A percentile compares a stretch with the other conserved stretches of the same genome.
phyloP scores from a whole-genome alignment of 2,329 filamentous ascomycete species.

The Penicillium sclerotigenum region DNA sequence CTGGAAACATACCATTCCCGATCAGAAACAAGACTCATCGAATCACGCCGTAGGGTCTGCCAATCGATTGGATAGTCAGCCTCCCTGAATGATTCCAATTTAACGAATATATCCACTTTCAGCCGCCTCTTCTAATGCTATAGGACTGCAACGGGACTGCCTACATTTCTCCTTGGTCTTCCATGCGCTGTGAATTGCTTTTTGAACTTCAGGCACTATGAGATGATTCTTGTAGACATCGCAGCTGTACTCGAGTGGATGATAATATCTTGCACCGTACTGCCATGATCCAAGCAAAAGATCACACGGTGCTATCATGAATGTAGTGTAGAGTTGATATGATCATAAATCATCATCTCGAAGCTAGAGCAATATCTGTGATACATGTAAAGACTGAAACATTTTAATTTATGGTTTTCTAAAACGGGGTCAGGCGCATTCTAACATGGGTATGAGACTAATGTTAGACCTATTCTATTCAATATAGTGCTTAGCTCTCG shows the following conservation, averaged over 20 bases:
- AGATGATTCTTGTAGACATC: slow-evolving; percentile 4
- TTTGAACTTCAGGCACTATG: background rate
- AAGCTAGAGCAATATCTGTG: too few relatives aligned
- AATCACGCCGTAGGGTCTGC: background rate
- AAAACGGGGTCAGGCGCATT: too few relatives aligned
- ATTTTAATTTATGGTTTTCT: too few relatives aligned
- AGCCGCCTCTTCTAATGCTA: background rate
- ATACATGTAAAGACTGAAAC: too few relatives aligned
- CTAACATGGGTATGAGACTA: too few relatives aligned
- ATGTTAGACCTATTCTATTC: too few relatives aligned
- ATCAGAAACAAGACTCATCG: background rate
- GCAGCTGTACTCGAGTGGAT: background rate
- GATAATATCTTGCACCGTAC: accelerated
- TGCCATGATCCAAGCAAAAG: background rate
- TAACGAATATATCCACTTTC: background rate
- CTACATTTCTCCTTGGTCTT: background rate
- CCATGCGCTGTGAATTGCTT: background rate
- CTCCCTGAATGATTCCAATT: background rate
- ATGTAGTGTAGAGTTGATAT: background rate
- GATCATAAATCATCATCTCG: too few relatives aligned
- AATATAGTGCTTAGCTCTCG: too few relatives aligned
- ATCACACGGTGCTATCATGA: too few relatives aligned
- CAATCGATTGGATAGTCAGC: background rate
- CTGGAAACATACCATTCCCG: background rate
- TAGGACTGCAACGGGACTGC: too few relatives aligned